Evolutionary conservation across 331 rosid species (phyloP), one percentile per base, ranked within the genome.

Genomic region (Rhamnella rubrinervis): DNA sequence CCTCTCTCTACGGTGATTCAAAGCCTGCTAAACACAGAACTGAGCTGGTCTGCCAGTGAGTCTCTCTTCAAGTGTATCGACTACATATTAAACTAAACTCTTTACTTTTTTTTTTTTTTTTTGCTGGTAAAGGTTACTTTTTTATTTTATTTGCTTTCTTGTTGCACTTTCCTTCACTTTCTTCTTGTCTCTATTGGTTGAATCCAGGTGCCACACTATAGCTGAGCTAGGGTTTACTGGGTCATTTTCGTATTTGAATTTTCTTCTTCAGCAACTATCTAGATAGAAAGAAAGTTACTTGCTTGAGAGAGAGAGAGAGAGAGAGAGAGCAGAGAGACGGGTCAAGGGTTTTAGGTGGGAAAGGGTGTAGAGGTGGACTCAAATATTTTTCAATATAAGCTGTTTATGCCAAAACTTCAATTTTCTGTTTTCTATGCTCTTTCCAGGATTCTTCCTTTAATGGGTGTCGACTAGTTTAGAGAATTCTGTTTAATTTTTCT

Each of bases 321-420:
- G 75, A 70, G 55, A 51, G 70, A 78, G 61, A 78, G 77, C 44
- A 63, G 41, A 66, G 78, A 73, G 65, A 66, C 1, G 21, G 72
- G 96, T 92, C 96, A 93, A 86, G 80, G 84, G 84, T 71, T 86
- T 88, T 90, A 85, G 98, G 92, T 90, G 86, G 71, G 88, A 81
- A 83, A 69, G 72, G 38, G 61, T 16, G 76, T 40, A 52, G 35
- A 59, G 57, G 51, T 71, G 61, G 35, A 49, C 81, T 74, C 82
- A 74, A 81, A 6, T 71, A 52, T 80, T 73, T 66, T 80, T 73
- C 87, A 75, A 74, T 77, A 80, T 49, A 77, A 66, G 66, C 72
- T 84, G 35, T 70, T 75, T 66, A 74, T 59, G 63, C 80, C 61
- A n/a, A 62, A 68, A 20, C 6, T 50, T 59, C 63, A 67, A 66